Percentiles rank a stretch among this genome's conserved stretches.
phyloP scores from a whole-genome alignment of 1,139 yeast genomes.

The Kluyveromyces sp. region DNA sequence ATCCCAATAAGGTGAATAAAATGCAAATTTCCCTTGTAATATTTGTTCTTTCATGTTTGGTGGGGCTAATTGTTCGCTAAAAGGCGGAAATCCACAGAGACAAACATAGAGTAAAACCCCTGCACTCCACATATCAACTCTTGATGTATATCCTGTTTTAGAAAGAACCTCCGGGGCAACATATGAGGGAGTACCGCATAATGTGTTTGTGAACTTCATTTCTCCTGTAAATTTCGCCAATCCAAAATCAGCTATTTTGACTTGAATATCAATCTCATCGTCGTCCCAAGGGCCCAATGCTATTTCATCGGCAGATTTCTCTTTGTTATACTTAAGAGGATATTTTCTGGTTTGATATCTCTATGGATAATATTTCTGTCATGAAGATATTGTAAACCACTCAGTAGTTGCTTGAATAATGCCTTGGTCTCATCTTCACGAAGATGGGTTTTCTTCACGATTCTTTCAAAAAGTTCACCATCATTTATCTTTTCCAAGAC shows the following conservation, averaged over 20 bases:
- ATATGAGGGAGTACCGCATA: conserved; percentile 80
- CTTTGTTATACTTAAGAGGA: conserved; percentile 52
- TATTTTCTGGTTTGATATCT: conserved; percentile 74
- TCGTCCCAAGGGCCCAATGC: conserved; percentile 70
- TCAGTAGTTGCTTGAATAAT: conserved; percentile 51
- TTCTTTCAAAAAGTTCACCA: conserved; percentile 68
- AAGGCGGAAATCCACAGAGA: conserved; percentile 79
- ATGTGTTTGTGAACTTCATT: conserved; percentile 61
- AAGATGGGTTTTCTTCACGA: conserved; percentile 53
- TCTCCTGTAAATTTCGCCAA: conserved; percentile 76
- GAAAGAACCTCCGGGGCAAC: conserved; percentile 71
- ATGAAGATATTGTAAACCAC: conserved; percentile 58
- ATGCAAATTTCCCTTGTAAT: conserved; percentile 56
- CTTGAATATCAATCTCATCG: conserved; percentile 52
- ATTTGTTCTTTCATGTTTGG: conserved; percentile 74
- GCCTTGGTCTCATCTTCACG: conserved; percentile 56
- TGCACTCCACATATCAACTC: conserved; percentile 74
- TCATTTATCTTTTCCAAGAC: conserved; percentile 67
- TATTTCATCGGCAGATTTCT: conserved; percentile 32
- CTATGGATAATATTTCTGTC: conserved; percentile 60
- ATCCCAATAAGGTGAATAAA: conserved; percentile 78
- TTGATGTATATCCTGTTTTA: conserved; percentile 55
- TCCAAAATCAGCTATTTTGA: conserved; percentile 78
- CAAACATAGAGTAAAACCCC: conserved; percentile 73
- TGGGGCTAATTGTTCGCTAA: conserved; percentile 73